Evolutionary conservation across 371 early-diverging fungal species (phyloP), one percentile per base, ranked within the genome.

Genomic region (Mucor racemosus): DNA sequence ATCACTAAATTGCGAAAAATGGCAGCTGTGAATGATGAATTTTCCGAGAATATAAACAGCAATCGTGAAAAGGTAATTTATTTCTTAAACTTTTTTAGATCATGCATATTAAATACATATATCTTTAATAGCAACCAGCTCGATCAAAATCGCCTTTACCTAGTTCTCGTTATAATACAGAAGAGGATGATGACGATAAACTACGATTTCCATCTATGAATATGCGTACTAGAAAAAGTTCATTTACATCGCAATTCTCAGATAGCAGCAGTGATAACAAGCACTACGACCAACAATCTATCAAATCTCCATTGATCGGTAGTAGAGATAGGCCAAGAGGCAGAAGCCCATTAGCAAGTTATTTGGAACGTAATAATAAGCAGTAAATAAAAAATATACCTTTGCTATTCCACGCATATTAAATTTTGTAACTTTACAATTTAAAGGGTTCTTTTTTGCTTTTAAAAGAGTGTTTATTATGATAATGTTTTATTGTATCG

Each of bases 1-100:
- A 75, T 81, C 14, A 34, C 67, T 15, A 66, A 68, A 36, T 38
- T 81, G 7, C 73, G 72, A 42, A 78, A 71, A 53, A 26, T 58
- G 58, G 65, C 65, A 10, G n/a, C 26, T 36, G 56, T 31, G 11
- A 53, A 17, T 10, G 48, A 62, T 35, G 41, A 35, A n/a, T 4
- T 41, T 53, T 26, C 58, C 5, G 58, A 58, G 7, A 55, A 40
- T 13, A 5, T 21, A 0, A 61, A 36, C 21, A 21, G 35, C 50
- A 11, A 60, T 33, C 60, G 35, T n/a, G 55, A 61, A 36, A 57
- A 57, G 19, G 15, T 64, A 44, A 44, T 9, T 13, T 35, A n/a
- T 50, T 50, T 10, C 41, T 14, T 17, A 42, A 2, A 42, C 19
- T 17, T 7, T 7, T 19, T 10, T 9, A 3, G 19, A 38, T 38